Evolutionary conservation across 1,284 basidiomycete species (phyloP).

Genomic region (Cutaneotrichosporon mucoides): DNA sequence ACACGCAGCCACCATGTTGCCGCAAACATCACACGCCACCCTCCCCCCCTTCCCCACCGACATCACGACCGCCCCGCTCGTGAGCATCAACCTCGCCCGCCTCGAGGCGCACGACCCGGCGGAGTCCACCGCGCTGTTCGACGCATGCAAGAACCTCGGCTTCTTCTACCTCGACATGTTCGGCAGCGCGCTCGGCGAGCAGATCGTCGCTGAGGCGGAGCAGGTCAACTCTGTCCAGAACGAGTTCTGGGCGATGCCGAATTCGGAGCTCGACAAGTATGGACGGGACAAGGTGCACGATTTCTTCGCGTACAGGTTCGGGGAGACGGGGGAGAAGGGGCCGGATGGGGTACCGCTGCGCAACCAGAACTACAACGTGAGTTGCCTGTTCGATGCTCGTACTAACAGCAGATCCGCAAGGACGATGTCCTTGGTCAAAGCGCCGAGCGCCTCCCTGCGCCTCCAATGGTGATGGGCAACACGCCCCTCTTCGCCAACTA

Average conservation of each 20-base stretch:
- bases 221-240: slow-evolving; percentile 23
- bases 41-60: slow-evolving; percentile 26
- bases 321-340: slow-evolving; percentile 12
- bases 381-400: not conserved
- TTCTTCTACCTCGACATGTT: slow-evolving; percentile 35
- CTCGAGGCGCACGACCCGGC: slow-evolving; percentile 21
- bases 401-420: slow-evolving; percentile 24
- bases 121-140: slow-evolving; percentile 20
- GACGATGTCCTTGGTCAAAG: slow-evolving; percentile 26
- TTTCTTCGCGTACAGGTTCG: slow-evolving; percentile 26
- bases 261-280: slow-evolving; percentile 27
- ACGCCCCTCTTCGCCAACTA: slow-evolving; percentile 19
- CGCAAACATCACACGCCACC: slow-evolving; percentile 20
- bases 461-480: slow-evolving; percentile 17
- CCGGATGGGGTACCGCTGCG: slow-evolving; percentile 13
- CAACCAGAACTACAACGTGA: slow-evolving; percentile 29
- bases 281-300: slow-evolving; percentile 18
- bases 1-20: slow-evolving; percentile 1
- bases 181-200: slow-evolving; percentile 23
- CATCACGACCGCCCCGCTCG: slow-evolving; percentile 24
- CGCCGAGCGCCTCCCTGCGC: slow-evolving; percentile 16
- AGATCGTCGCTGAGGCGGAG: slow-evolving; percentile 22
- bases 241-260: slow-evolving; percentile 25
- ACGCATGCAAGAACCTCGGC: slow-evolving; percentile 26
- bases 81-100: slow-evolving; percentile 22